phyloP scores from a whole-genome alignment of 2,329 filamentous ascomycete genomes.

The Colletotrichum phormii region DNA sequence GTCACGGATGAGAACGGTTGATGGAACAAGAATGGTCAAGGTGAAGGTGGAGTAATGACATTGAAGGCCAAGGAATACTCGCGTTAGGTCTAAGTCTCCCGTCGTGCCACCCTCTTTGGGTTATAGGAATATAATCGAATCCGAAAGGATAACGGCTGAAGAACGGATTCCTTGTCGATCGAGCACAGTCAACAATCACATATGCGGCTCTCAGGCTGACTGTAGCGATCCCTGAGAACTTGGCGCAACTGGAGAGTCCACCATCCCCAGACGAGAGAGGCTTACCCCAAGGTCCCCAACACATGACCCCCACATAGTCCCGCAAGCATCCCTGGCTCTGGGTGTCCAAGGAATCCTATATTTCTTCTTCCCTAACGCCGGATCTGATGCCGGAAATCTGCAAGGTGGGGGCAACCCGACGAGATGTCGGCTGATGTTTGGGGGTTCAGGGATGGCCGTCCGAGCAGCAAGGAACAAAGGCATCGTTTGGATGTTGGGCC shows the following conservation, averaged over 20 bases:
- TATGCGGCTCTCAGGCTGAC: neutral
- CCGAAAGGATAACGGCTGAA: too few relatives aligned
- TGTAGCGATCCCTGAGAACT: neutral
- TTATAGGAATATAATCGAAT: too few relatives aligned
- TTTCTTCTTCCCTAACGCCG: neutral
- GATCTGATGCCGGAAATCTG: neutral
- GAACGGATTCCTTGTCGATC: too few relatives aligned
- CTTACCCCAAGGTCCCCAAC: constrained; percentile 24
- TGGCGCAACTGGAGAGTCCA: neutral
- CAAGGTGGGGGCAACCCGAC: neutral
- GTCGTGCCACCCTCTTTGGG: too few relatives aligned
- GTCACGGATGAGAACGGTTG: neutral
- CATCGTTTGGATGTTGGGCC: neutral
- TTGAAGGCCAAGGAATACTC: neutral
- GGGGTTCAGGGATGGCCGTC: neutral
- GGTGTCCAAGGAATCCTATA: neutral
- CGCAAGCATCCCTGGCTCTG: neutral
- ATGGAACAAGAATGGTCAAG: neutral
- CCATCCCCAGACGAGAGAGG: neutral
- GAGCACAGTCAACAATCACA: neutral
- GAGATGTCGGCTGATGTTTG: neutral
- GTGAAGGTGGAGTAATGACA: neutral
- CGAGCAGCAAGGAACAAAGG: neutral
- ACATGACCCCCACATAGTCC: constrained; percentile 29
- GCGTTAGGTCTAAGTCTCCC: too few relatives aligned